Evolutionary conservation across 306 rosid genomes (phyloP), one percentile per base, ranked within the genome.

Genomic region (Vachellia pachyceras): DNA sequence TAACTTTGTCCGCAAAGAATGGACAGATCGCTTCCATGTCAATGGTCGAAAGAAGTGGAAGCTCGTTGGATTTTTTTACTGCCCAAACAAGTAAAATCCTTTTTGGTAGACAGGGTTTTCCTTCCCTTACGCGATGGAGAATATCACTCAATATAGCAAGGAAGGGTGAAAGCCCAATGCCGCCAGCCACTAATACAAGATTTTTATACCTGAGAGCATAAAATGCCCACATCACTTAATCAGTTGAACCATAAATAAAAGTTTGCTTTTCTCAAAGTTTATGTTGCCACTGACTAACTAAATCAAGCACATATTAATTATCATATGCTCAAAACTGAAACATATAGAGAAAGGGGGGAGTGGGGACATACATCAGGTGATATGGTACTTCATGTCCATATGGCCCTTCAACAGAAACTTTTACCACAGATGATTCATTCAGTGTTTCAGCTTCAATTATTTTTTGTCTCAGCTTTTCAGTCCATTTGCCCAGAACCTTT

Each of bases 401-500:
- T 72, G 99, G 99, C 78, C 97, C 99, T 57, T 95, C 99, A 47
- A 95, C 97, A 9, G 95, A 93, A 78, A 91, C 91, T 77, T 91
- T 91, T 65, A 95, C 36, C 77, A 69, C 76, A 49, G 84, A 76
- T 1, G 18, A 72, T 69, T 87, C 86, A 74, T 75, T 73, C 7
- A 29, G 69, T 60, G 79, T 86, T 74, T 84, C 86, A 58, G 18
- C 75, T 44, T 85, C 85, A 45, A 88, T 82, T 35, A 91, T 86
- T 66, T 44, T 87, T 9, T 76, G 92, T 70, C 87, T 83, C 10
- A 95, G 90, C 57, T 45, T 76, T 63, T 47, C 87, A 0, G 99
- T 95, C 99, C 99, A 95, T 84, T 85, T 77, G 20, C 99, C 99
- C 20, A 93, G 97, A 87, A 88, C 99, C 86, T 93, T 93, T 74